A percentile compares a stretch with the other conserved stretches of the same genome.
Conservation (phyloP, 2,329 filamentous ascomycete genomes). For the Ophiostoma sp. region DNA sequence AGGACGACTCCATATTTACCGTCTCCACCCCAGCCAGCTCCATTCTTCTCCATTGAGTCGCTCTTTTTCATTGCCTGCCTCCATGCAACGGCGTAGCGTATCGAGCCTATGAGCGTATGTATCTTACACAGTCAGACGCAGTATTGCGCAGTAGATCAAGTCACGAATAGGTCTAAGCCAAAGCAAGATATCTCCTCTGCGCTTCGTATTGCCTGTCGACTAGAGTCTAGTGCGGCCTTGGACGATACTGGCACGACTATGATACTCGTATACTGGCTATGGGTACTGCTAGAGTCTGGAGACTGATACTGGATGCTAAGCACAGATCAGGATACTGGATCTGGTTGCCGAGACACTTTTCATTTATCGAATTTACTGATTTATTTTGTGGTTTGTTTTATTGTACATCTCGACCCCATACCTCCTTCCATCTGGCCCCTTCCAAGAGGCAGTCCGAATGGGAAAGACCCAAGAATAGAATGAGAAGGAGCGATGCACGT, state of each 20-base stretch:
- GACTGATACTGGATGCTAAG: not conserved
- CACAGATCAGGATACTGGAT: not conserved
- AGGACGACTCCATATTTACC: not conserved
- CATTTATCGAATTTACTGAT: constrained; percentile 9
- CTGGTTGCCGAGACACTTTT: constrained; percentile 5
- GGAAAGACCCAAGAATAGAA: constrained; percentile 7
- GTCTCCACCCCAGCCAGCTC: constrained; percentile 12
- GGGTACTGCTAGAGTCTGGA: too few species aligned
- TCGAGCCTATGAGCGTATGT: too few species aligned
- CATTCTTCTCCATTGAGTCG: constrained; percentile 13
- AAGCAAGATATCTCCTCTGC: too few species aligned
- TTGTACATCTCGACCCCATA: constrained; percentile 2
- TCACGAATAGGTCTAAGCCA: too few species aligned
- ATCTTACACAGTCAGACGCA: too few species aligned
- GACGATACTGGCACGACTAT: not conserved
- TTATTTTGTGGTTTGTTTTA: not conserved
- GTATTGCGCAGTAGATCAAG: too few species aligned
- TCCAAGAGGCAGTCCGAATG: not conserved
- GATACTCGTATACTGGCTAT: too few species aligned
- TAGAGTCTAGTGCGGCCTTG: too few species aligned
- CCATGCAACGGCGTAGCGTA: not conserved
- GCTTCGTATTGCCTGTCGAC: not conserved
- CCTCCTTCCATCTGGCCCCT: too few species aligned
- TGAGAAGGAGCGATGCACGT: not conserved
- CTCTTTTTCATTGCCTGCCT: constrained; percentile 5